A percentile compares a stretch with the other conserved stretches of the same genome.
phyloP scores from a whole-genome alignment of 768 basidiomycete genomes.

The Thelephora ganbajun region DNA sequence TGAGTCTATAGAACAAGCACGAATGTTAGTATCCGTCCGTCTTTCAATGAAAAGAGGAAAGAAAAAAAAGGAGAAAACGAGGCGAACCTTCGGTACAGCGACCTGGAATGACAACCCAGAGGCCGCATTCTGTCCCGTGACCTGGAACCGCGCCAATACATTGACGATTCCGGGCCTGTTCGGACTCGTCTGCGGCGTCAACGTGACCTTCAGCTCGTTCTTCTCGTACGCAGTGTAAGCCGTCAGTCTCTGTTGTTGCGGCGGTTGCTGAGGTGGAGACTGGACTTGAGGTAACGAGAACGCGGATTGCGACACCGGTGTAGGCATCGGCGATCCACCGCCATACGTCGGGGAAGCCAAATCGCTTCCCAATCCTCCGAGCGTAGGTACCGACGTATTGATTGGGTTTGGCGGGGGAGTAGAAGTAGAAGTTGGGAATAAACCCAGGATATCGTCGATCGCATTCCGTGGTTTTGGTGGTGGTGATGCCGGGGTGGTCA shows the following conservation, averaged over 20 bases:
- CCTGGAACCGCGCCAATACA: slow-evolving; percentile 80
- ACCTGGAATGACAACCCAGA: slow-evolving; percentile 85
- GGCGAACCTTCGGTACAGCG: slow-evolving; percentile 81
- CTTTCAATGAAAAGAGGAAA: too few species aligned
- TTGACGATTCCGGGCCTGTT: slow-evolving; percentile 81
- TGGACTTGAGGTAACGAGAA: slow-evolving; percentile 26
- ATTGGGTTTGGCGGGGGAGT: slow-evolving; percentile 13
- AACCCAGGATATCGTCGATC: slow-evolving; percentile 82
- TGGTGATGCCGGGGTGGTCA: slow-evolving; percentile 20
- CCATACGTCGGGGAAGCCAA: too few species aligned
- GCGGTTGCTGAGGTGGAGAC: slow-evolving; percentile 22
- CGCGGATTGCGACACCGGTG: slow-evolving; percentile 14
- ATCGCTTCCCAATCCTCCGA: not conserved
- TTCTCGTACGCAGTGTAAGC: slow-evolving; percentile 86
- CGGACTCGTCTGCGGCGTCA: slow-evolving; percentile 77
- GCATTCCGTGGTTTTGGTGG: slow-evolving; percentile 39
- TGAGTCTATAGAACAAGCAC: slow-evolving; percentile 47
- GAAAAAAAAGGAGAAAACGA: not conserved
- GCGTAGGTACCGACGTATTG: slow-evolving; percentile 7
- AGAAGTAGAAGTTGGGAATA: slow-evolving; percentile 35
- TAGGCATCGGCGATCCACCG: too few species aligned
- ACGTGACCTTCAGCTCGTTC: slow-evolving; percentile 76
- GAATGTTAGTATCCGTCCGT: too few species aligned
- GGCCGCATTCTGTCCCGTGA: slow-evolving; percentile 36
- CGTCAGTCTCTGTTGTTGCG: slow-evolving; percentile 38